phyloP scores from a whole-genome alignment of 2,329 filamentous ascomycete species.

The Trichoderma sp. region DNA sequence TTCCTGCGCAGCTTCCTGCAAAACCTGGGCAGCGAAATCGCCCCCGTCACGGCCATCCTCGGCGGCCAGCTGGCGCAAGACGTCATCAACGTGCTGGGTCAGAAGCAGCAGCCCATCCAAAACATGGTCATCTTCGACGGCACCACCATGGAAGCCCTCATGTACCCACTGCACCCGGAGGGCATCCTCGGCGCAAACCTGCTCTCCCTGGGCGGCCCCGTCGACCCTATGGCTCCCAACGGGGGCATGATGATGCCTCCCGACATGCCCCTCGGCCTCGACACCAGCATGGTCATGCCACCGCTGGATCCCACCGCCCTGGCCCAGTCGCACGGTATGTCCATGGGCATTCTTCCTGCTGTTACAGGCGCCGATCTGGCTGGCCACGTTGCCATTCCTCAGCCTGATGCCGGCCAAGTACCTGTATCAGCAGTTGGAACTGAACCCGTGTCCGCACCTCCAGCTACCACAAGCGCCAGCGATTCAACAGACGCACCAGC shows the following conservation, averaged over 20 bases:
- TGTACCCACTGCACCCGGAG: constrained; percentile 78
- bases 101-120: constrained; percentile 90
- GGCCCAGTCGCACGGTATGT: not conserved
- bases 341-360: not conserved
- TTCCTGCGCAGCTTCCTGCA: constrained; percentile 82
- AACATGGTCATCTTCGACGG: constrained; percentile 93
- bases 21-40: constrained; percentile 79
- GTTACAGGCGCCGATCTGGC: not conserved
- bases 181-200: constrained; percentile 50
- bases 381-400: not conserved
- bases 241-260: constrained; percentile 27
- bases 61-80: constrained; percentile 92
- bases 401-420: not conserved
- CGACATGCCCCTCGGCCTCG: constrained; percentile 23
- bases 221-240: constrained; percentile 24
- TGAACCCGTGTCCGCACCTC: not conserved
- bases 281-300: not conserved
- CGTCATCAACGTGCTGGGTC: constrained; percentile 91
- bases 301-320: not conserved
- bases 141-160: constrained; percentile 70
- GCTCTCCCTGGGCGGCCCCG: constrained; percentile 34
- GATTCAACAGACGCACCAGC: not conserved
- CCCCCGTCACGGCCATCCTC: constrained; percentile 82
- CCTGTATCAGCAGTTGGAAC: not conserved
- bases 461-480: not conserved